phyloP scores from a whole-genome alignment of 1,139 yeast genomes.

The Sugiyamaella neomexicana region DNA sequence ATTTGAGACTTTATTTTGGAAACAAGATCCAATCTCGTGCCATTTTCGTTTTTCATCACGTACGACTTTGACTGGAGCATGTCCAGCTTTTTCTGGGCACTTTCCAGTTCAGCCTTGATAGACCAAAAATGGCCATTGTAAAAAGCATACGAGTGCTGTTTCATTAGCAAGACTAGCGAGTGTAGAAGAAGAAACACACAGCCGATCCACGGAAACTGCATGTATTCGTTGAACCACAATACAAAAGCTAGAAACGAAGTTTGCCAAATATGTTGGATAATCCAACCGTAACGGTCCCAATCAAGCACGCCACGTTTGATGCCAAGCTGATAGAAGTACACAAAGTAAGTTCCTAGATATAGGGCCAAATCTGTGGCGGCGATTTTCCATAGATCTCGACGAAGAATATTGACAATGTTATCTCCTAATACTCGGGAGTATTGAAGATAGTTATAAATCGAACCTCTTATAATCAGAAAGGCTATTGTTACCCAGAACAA shows the following conservation, averaged over 20 bases:
- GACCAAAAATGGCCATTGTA: conserved; percentile 87
- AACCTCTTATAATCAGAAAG: conserved; percentile 33
- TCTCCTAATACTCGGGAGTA: conserved; percentile 44
- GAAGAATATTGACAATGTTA: conserved; percentile 53
- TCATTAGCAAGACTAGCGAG: conserved; percentile 84
- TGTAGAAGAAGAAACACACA: conserved; percentile 79
- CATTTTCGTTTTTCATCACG: neutral
- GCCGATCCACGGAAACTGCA: conserved; percentile 79
- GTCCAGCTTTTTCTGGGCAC: conserved; percentile 40
- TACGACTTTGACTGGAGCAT: neutral
- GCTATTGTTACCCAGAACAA: conserved; percentile 41
- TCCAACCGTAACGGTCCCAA: conserved; percentile 67
- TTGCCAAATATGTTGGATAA: conserved; percentile 59
- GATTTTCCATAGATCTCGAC: conserved; percentile 58
- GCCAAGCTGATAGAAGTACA: conserved; percentile 55
- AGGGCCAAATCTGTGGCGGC: conserved; percentile 68
- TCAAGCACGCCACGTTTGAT: conserved; percentile 47
- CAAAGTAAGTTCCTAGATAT: conserved; percentile 63
- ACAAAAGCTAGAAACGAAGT: conserved; percentile 48
- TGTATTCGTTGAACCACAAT: conserved; percentile 52
- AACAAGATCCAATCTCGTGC: conserved; percentile 5
- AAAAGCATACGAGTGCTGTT: conserved; percentile 86
- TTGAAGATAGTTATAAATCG: conserved; percentile 35
- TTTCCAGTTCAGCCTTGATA: conserved; percentile 55
- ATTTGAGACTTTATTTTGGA: conserved; percentile 25